Conservation (phyloP, 2,329 filamentous ascomycete species). For the Penicillium sclerotigenum region DNA sequence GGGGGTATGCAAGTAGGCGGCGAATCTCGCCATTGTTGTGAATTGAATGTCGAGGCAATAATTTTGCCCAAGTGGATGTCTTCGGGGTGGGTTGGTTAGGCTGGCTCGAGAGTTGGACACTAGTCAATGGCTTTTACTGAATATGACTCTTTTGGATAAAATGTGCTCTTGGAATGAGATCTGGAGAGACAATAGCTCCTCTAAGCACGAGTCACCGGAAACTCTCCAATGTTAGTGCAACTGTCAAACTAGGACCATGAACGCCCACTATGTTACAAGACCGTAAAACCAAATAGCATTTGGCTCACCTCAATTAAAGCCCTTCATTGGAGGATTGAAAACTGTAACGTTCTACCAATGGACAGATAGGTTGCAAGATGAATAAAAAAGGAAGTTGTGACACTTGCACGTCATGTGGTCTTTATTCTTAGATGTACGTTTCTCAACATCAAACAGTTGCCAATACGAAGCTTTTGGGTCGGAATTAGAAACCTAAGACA, state of each 20-base stretch:
- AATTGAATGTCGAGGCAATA: neutral
- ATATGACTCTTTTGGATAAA: too few species aligned
- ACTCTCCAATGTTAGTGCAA: neutral
- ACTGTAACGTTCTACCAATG: neutral
- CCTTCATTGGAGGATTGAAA: neutral
- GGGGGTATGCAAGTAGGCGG: neutral
- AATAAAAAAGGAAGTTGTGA: neutral
- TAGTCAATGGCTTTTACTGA: too few species aligned
- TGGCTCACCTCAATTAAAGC: neutral
- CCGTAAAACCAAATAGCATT: neutral
- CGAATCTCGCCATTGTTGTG: too few species aligned
- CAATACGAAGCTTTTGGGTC: neutral
- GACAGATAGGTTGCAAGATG: neutral
- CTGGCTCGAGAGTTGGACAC: neutral
- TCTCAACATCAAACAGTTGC: neutral
- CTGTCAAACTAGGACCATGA: neutral
- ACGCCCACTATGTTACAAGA: neutral
- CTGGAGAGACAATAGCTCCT: neutral
- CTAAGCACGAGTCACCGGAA: neutral
- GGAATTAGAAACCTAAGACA: neutral
- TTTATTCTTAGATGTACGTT: neutral
- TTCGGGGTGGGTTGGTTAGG: too few species aligned
- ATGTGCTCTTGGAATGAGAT: too few species aligned
- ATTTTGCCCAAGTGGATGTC: neutral
- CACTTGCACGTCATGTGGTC: neutral